phyloP scores from a whole-genome alignment of 768 basidiomycete genomes.

The Leccinum barrowsii region DNA sequence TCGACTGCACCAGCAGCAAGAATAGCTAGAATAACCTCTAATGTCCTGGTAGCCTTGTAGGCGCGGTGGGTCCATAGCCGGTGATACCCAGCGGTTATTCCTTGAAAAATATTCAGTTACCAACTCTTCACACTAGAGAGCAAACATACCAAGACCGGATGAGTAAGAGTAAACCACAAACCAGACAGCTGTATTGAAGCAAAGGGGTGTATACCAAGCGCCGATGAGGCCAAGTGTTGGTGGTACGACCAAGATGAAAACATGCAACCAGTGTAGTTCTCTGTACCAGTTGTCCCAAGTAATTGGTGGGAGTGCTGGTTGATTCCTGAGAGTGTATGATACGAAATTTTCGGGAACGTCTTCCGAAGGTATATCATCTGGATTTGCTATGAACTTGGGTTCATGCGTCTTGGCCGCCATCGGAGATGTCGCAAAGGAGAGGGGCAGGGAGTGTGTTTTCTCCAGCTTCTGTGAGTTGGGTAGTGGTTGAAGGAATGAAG shows the following conservation, averaged over 20 bases:
- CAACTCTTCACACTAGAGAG: not conserved
- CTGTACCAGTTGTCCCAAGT: conserved; percentile 14
- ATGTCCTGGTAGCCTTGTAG: conserved; percentile 81
- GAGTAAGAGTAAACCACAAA: conserved; percentile 46
- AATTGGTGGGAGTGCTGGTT: conserved; percentile 4
- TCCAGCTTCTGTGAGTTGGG: not conserved
- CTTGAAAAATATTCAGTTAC: conserved; percentile 26
- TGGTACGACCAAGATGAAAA: conserved; percentile 3
- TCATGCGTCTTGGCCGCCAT: not conserved
- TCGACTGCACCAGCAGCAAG: conserved; percentile 88
- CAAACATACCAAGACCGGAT: conserved; percentile 70
- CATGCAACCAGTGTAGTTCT: conserved; percentile 7
- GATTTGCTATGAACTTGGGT: conserved; percentile 1
- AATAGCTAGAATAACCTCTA: conserved; percentile 80
- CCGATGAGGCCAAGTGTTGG: conserved; percentile 4
- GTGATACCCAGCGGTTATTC: conserved; percentile 90
- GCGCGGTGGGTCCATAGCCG: conserved; percentile 91
- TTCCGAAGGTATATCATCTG: conserved; percentile 6
- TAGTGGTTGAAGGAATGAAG: not conserved
- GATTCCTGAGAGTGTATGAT: conserved; percentile 9
- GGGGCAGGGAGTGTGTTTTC: too few relatives aligned
- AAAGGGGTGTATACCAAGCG: conserved; percentile 2
- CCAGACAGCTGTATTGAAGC: not conserved
- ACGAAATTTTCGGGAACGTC: conserved; percentile 9
- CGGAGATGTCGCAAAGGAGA: too few relatives aligned